These are phyloP conservation scores for Phyllosticta citribraziliensis DNA, from an alignment of 2,329 filamentous ascomycete species.

Conservation along the genomic window DNA sequence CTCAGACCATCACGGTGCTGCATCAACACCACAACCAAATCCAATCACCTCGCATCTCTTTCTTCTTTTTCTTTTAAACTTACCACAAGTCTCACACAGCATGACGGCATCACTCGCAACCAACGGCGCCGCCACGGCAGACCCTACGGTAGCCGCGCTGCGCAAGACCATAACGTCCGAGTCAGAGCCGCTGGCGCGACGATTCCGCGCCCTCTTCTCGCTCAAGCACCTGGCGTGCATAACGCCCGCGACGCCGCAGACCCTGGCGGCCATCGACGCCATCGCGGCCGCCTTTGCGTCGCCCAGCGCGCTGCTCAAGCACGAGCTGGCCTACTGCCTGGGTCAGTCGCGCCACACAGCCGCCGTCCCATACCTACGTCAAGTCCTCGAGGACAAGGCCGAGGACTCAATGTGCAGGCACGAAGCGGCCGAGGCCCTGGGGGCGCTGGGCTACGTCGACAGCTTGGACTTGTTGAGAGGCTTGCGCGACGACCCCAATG, in stretches of 20 bases:
- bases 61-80: neutral
- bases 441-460: slow-evolving; percentile 66
- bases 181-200: slow-evolving; percentile 68
- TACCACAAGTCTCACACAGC: neutral
- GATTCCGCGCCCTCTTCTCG: slow-evolving; percentile 95
- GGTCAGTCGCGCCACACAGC: slow-evolving; percentile 76
- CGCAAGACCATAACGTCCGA: slow-evolving; percentile 74
- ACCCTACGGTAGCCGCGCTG: slow-evolving; percentile 49
- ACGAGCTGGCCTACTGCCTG: slow-evolving; percentile 94
- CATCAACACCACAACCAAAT: slow-evolving; percentile 2
- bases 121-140: slow-evolving; percentile 6
- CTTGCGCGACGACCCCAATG: slow-evolving; percentile 64
- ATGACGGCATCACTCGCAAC: slow-evolving; percentile 4
- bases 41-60: neutral
- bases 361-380: slow-evolving; percentile 61
- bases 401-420: slow-evolving; percentile 95
- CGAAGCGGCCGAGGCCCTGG: slow-evolving; percentile 90
- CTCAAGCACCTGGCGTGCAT: slow-evolving; percentile 84
- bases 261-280: slow-evolving; percentile 58
- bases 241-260: slow-evolving; percentile 45
- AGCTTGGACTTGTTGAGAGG: slow-evolving; percentile 65
- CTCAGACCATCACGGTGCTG: neutral
- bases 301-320: slow-evolving; percentile 82
- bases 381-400: slow-evolving; percentile 64
- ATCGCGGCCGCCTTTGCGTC: slow-evolving; percentile 83